Conservation (phyloP, 1,284 basidiomycete species). For the Ganoderma sinense region DNA sequence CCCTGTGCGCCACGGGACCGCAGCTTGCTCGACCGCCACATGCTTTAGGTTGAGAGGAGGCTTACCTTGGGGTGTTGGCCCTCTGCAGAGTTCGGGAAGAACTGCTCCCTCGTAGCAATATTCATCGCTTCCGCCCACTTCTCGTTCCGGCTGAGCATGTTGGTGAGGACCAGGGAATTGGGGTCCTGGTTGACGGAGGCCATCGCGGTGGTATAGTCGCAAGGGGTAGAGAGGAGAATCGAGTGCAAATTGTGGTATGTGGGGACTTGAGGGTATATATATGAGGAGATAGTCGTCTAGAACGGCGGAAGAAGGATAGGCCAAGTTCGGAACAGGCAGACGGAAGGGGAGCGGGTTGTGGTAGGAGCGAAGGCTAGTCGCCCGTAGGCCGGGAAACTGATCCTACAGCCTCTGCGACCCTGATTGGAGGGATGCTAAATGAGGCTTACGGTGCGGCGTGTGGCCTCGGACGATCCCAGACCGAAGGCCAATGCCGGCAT, state of each 20-base stretch:
- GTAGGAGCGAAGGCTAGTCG: neutral
- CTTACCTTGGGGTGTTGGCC: conserved; percentile 78
- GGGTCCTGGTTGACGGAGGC: neutral
- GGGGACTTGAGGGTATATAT: neutral
- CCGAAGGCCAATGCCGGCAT: neutral
- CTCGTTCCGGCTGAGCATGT: conserved; percentile 8
- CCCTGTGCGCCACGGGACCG: conserved; percentile 1
- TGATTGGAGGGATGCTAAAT: conserved; percentile 1
- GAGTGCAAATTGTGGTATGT: neutral
- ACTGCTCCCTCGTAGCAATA: conserved; percentile 40
- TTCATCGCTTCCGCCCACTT: conserved; percentile 10
- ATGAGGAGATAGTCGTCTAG: neutral
- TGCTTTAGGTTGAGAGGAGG: neutral
- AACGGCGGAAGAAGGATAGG: neutral
- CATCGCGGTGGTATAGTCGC: neutral
- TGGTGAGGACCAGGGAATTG: conserved; percentile 1
- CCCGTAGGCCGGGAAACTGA: conserved; percentile 3
- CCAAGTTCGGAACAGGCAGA: neutral
- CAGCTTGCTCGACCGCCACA: neutral
- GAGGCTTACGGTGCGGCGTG: neutral
- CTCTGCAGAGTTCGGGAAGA: conserved; percentile 65
- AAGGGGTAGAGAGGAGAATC: neutral
- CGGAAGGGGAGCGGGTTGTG: neutral
- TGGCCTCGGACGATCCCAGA: neutral
- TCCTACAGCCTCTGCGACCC: neutral